These are phyloP conservation scores for Echinochloa phyllopogon DNA, from an alignment of 176 grass and related monocot species.

Conservation along the genomic window DNA sequence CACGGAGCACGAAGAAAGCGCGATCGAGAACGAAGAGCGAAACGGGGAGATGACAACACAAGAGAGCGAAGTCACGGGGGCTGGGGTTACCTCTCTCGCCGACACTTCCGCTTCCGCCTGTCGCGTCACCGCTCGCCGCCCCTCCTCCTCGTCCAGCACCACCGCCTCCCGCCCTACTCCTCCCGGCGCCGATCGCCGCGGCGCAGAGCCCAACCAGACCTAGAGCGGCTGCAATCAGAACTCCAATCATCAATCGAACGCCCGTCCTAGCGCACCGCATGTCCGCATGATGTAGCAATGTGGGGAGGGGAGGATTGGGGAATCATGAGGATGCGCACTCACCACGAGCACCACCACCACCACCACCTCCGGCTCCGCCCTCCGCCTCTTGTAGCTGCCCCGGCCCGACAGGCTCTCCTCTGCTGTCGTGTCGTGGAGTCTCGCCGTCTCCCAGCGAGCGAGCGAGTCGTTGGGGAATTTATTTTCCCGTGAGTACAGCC, in stretches of 20 bases:
- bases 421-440: constrained; percentile 41
- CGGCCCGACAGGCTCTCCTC: constrained; percentile 52
- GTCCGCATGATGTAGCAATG: not conserved
- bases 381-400: constrained; percentile 34
- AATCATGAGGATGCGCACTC: constrained; percentile 37
- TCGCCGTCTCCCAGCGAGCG: not conserved
- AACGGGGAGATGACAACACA: not conserved
- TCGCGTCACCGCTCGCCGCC: constrained; percentile 3
- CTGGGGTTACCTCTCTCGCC: constrained; percentile 48
- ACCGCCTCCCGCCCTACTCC: constrained; percentile 2
- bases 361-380: not conserved
- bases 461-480: constrained; percentile 56
- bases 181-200: constrained; percentile 40
- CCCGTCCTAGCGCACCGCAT: not conserved
- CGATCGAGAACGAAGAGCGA: constrained; percentile 5
- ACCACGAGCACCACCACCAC: not conserved
- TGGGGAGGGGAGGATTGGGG: not conserved
- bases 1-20: not conserved
- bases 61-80: not conserved
- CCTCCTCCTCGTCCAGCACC: not conserved
- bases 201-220: constrained; percentile 31
- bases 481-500: constrained; percentile 23
- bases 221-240: constrained; percentile 34
- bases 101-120: constrained; percentile 22
- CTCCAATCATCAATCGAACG: constrained; percentile 54